Percentiles rank a stretch among this genome's conserved stretches.
These are phyloP conservation scores for Staphylotrichum longicolle DNA, from an alignment of 495 filamentous ascomycete genomes.

Conservation along the genomic window DNA sequence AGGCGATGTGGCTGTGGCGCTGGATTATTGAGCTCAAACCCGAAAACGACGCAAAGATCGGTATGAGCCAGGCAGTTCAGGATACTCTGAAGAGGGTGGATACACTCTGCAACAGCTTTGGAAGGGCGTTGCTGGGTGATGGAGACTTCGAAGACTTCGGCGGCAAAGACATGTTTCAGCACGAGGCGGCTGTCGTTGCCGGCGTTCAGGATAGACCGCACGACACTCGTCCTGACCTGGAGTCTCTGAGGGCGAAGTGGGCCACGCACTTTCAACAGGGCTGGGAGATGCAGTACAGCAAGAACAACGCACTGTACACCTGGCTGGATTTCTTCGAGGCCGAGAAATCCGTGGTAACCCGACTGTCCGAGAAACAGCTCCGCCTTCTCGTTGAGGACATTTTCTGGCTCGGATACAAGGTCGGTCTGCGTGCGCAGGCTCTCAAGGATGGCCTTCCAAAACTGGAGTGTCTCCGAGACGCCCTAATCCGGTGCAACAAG, in stretches of 20 bases:
- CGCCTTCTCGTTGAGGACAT: slow-evolving; percentile 15
- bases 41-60: background rate
- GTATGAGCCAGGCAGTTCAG: background rate
- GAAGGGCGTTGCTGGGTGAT: background rate
- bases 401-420: slow-evolving; percentile 12
- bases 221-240: background rate
- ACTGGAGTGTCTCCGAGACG: background rate
- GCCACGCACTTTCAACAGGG: background rate
- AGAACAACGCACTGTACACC: slow-evolving; percentile 12
- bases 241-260: background rate
- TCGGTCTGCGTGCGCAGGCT: background rate
- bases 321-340: slow-evolving; percentile 22
- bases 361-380: background rate
- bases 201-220: background rate
- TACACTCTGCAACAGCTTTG: background rate
- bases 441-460: background rate
- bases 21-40: slow-evolving; percentile 6
- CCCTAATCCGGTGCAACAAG: background rate
- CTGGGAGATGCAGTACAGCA: slow-evolving; percentile 2
- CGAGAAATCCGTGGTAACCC: background rate
- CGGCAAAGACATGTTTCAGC: background rate
- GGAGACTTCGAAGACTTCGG: background rate
- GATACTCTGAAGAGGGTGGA: background rate
- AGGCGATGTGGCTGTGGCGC: slow-evolving; percentile 17
- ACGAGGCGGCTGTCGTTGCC: slow-evolving; percentile 6